Percentiles rank a stretch among this genome's conserved stretches.
Conservation (phyloP, 2,329 filamentous ascomycete species). For the Botrytis medusae region DNA sequence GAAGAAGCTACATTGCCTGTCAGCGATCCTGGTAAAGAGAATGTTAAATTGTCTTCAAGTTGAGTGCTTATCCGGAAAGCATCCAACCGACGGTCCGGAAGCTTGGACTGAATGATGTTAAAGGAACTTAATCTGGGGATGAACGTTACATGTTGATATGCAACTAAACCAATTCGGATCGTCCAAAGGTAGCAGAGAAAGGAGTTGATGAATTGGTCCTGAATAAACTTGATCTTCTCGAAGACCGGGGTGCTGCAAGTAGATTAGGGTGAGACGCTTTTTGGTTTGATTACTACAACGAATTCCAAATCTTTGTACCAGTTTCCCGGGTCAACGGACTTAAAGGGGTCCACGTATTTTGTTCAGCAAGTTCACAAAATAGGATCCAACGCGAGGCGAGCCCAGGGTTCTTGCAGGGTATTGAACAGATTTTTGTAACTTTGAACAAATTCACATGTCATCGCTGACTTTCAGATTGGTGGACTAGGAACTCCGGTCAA, state of each 20-base stretch:
- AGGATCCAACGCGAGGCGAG: constrained; percentile 12
- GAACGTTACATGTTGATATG: background rate
- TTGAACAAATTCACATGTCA: background rate
- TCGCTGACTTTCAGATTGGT: background rate
- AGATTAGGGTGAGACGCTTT: background rate
- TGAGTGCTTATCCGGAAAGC: constrained; percentile 2
- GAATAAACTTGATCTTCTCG: background rate
- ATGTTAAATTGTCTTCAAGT: background rate
- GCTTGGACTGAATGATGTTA: background rate
- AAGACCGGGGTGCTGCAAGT: background rate
- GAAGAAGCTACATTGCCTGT: background rate
- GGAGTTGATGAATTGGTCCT: background rate
- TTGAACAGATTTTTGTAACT: background rate
- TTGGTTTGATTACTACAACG: constrained; percentile 8
- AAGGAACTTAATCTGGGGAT: constrained; percentile 9
- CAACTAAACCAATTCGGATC: background rate
- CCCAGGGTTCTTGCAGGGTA: background rate
- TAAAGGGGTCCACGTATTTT: background rate
- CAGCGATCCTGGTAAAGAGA: background rate
- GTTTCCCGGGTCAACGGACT: background rate
- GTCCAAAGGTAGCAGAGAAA: background rate
- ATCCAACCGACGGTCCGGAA: background rate
- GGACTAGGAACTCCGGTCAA: background rate
- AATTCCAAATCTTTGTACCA: constrained; percentile 5
- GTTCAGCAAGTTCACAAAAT: background rate